Evolutionary conservation across 495 filamentous ascomycete genomes (phyloP).

Genomic region (Patellaria atrata): DNA sequence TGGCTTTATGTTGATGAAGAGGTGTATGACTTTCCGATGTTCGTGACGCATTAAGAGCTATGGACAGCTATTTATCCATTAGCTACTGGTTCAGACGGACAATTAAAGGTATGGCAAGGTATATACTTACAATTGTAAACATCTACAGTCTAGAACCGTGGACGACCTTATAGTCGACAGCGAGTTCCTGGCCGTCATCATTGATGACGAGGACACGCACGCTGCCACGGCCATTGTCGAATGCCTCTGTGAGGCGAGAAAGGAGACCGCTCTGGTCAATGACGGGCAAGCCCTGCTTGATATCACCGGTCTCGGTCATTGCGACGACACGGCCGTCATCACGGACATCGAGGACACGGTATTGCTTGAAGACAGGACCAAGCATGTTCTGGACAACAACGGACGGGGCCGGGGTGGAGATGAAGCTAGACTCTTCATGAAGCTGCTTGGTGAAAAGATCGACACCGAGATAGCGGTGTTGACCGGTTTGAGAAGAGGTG

Average conservation of each 20-base stretch:
- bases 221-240: conserved; percentile 81
- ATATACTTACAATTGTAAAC: conserved; percentile 18
- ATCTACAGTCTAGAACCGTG: conserved; percentile 59
- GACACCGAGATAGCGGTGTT: conserved; percentile 98
- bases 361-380: conserved; percentile 99
- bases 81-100: too few relatives aligned
- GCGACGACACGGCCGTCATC: conserved; percentile 67
- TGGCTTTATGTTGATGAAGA: too few relatives aligned
- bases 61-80: conserved; percentile 14
- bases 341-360: conserved; percentile 96
- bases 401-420: conserved; percentile 89
- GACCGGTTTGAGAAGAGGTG: conserved; percentile 91
- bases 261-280: conserved; percentile 85
- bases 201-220: conserved; percentile 92
- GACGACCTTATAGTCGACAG: conserved; percentile 97
- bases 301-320: conserved; percentile 82
- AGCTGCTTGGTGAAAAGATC: conserved; percentile 99
- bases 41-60: conserved; percentile 13
- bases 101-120: not conserved
- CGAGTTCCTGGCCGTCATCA: conserved; percentile 86
- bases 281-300: conserved; percentile 91
- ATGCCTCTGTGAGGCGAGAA: conserved; percentile 66
- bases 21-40: conserved; percentile 17
- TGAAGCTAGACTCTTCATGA: conserved; percentile 95
- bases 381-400: conserved; percentile 99